Evolutionary conservation across 108 stramenopile species (phyloP).

Genomic region (Skeletonema tropicum): DNA sequence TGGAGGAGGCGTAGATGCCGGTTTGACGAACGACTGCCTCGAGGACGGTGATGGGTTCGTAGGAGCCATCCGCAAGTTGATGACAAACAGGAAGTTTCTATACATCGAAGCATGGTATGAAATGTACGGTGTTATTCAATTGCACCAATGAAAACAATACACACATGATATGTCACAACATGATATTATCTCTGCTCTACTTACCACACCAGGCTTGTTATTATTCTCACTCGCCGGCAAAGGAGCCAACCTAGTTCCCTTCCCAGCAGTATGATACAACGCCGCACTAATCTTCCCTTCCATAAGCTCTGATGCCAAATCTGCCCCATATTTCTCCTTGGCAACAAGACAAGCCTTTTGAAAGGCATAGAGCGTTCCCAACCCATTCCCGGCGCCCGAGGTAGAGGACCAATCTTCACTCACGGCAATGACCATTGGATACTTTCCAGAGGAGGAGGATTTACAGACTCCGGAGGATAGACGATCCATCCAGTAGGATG

Average conservation of each 20-base stretch:
- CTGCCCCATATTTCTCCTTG: slow-evolving; percentile 58
- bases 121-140: not conserved
- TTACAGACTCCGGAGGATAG: slow-evolving; percentile 69
- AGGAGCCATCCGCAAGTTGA: slow-evolving; percentile 53
- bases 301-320: slow-evolving; percentile 59
- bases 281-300: slow-evolving; percentile 80
- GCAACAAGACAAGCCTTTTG: slow-evolving; percentile 89
- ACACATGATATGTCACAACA: not conserved
- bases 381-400: slow-evolving; percentile 95
- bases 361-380: slow-evolving; percentile 95
- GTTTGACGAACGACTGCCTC: slow-evolving; percentile 98
- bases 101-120: not conserved
- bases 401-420: slow-evolving; percentile 92
- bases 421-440: slow-evolving; percentile 93
- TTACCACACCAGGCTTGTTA: slow-evolving; percentile 98
- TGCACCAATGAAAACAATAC: slow-evolving; percentile 9
- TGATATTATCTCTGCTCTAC: slow-evolving; percentile 17
- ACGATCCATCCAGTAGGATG: slow-evolving; percentile 97
- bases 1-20: slow-evolving; percentile 93
- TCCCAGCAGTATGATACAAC: slow-evolving; percentile 97
- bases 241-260: slow-evolving; percentile 97
- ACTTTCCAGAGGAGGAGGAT: not conserved
- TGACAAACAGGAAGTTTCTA: slow-evolving; percentile 89
- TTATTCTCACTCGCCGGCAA: slow-evolving; percentile 98
- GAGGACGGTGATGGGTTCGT: slow-evolving; percentile 90